Conservation (phyloP, 2,329 filamentous ascomycete genomes). For the Colletotrichum sp. region DNA sequence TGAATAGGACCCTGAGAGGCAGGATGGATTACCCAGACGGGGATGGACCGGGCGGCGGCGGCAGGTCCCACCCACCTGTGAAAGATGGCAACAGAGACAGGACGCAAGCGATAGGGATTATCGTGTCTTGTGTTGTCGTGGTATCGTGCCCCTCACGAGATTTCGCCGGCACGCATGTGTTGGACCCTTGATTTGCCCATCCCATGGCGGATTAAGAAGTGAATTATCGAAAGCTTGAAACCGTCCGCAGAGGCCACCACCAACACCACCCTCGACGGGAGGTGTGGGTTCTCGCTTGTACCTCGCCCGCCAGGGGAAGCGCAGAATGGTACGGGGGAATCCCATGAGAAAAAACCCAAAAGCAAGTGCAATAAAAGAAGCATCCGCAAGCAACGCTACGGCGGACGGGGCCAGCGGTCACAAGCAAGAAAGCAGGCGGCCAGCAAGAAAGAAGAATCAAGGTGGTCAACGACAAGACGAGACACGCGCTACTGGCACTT, state of each 20-base stretch:
- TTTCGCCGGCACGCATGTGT: not conserved
- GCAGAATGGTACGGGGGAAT: not conserved
- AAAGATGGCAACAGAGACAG: not conserved
- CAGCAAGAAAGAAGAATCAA: not conserved
- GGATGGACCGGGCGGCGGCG: not conserved
- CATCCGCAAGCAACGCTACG: not conserved
- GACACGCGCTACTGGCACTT: conserved; percentile 5
- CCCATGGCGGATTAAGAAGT: not conserved
- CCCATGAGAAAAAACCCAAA: not conserved
- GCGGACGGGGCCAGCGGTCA: not conserved
- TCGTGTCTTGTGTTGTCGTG: not conserved
- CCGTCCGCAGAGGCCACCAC: not conserved
- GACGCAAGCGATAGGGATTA: conserved; percentile 15
- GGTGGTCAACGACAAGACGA: not conserved
- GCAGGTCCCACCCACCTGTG: not conserved
- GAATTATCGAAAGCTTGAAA: conserved; percentile 18
- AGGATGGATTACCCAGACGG: not conserved
- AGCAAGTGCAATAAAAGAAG: not conserved
- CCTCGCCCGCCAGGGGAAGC: not conserved
- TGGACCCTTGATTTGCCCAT: conserved; percentile 15
- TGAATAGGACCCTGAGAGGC: not conserved
- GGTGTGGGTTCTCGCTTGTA: not conserved
- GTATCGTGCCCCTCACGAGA: not conserved
- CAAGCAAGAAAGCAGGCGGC: not conserved
- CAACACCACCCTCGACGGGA: not conserved